Percentiles rank a stretch among this genome's conserved stretches.
Conservation (phyloP, 208 protist genomes). For the Trichomonas tenax region DNA sequence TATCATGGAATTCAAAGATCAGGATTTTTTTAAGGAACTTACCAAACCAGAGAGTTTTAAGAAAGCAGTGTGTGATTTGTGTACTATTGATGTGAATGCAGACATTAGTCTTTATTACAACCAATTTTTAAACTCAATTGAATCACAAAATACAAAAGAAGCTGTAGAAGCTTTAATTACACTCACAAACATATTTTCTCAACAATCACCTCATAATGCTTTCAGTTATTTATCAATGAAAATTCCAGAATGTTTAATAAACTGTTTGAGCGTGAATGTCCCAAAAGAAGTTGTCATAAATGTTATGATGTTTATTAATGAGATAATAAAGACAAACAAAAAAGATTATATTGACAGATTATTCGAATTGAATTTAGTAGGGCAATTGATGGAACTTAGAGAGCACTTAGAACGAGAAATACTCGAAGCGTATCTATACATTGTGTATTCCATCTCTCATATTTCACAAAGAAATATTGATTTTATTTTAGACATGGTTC, state of each 20-base stretch:
- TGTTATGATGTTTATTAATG: background rate
- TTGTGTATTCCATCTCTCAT: background rate
- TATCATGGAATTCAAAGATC: no score
- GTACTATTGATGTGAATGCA: no score
- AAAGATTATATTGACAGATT: background rate
- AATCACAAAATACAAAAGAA: no score
- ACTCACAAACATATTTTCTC: no score
- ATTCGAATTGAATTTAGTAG: background rate
- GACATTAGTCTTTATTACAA: no score
- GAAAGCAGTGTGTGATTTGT: no score
- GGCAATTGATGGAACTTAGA: background rate
- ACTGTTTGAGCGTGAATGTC: background rate
- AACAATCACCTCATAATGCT: no score
- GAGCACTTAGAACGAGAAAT: background rate
- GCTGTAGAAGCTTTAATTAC: no score
- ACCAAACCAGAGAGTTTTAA: no score
- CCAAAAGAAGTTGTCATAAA: background rate
- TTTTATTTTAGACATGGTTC: background rate
- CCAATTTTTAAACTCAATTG: no score
- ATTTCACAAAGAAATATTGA: background rate
- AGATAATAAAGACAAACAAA: background rate
- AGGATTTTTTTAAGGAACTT: no score
- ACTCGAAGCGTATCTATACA: background rate
- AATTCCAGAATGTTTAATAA: background rate
- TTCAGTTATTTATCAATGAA: background rate